Conservation (phyloP, 2,329 filamentous ascomycete species). For the Pseudopyricularia javanii region DNA sequence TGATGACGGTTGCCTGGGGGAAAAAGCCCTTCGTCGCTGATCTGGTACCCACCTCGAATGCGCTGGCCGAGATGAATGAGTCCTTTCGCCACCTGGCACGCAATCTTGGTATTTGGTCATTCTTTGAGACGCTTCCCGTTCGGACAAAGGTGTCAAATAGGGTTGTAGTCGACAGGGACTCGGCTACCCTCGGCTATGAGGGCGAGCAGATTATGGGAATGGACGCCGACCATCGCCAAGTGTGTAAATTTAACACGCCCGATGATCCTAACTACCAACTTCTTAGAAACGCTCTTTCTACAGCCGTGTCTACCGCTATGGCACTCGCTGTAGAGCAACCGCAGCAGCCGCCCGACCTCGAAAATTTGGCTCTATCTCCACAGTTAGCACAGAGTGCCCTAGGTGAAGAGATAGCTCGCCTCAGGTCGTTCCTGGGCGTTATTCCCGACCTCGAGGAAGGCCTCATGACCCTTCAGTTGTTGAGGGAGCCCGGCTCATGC, state of each 20-base stretch:
- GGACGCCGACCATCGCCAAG: slow-evolving; percentile 19
- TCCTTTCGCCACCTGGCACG: slow-evolving; percentile 26
- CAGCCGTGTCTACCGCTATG: slow-evolving; percentile 8
- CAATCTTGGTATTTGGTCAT: slow-evolving; percentile 26
- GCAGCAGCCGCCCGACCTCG: background rate
- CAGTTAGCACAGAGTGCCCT: background rate
- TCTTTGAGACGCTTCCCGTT: slow-evolving; percentile 18
- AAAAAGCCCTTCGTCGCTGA: slow-evolving; percentile 11
- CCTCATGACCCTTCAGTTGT: background rate
- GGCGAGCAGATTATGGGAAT: slow-evolving; percentile 11
- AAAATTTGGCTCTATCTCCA: background rate
- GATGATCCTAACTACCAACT: slow-evolving; percentile 18
- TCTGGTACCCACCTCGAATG: slow-evolving; percentile 8
- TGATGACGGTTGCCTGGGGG: slow-evolving; percentile 9
- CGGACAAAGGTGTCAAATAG: slow-evolving; percentile 4
- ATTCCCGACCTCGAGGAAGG: background rate
- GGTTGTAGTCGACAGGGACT: slow-evolving; percentile 12
- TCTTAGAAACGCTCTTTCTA: slow-evolving; percentile 17
- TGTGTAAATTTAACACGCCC: slow-evolving; percentile 20
- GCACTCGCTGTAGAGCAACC: background rate
- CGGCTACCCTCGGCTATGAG: slow-evolving; percentile 12
- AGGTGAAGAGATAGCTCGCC: background rate
- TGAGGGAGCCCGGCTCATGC: background rate
- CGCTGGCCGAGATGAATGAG: slow-evolving; percentile 25
- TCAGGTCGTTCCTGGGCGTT: background rate